Evolutionary conservation across 1,284 basidiomycete genomes (phyloP), one percentile per base, ranked within the genome.

Genomic region (Puccinia triticina): DNA sequence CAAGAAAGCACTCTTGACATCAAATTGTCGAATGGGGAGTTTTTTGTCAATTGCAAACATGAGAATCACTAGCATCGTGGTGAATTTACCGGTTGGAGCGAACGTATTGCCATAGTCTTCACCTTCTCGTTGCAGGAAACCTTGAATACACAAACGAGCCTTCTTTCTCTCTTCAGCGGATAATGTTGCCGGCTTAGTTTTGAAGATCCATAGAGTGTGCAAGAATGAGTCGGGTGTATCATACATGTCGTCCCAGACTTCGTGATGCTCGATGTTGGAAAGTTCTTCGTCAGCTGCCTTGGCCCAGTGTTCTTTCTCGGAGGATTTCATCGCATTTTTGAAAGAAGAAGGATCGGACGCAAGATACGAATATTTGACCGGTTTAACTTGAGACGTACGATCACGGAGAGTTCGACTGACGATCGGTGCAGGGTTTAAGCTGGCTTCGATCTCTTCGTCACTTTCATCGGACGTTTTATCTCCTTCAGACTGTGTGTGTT

Each of bases 51-150:
- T 87, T 7, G 88, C 88, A 0, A 89, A 82, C 0, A 88, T 86
- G 0, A 89, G 85, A 1, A 89, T 73, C 0, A 86, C 82, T 0
- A 87, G 83, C 21, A 89, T 85, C 0, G 88, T 87, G 0, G 86
- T 77, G 2, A 88, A 85, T 18, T 86, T 85, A 5, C 87, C 87
- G 0, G 89, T 86, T 0, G 89, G 89, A 0, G 88, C 85, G 77
- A 86, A 89, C 0, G 88, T 89, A 43, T 89, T 85, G 26, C 87
- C 86, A 83, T 88, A 90, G 82, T 90, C 88, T 0, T 88, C 66
- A 0, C 89, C 88, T 2, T 85, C 84, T 0, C 85, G 82, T 84
- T 90, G 90, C 0, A 85, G 84, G 85, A 88, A 90, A 0, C 89
- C 89, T 64, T 88, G 86, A 0, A 88, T 89, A 0, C 89, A 88